Conservation (phyloP, 2,329 filamentous ascomycete genomes). For the Microcyclosporella mali region DNA sequence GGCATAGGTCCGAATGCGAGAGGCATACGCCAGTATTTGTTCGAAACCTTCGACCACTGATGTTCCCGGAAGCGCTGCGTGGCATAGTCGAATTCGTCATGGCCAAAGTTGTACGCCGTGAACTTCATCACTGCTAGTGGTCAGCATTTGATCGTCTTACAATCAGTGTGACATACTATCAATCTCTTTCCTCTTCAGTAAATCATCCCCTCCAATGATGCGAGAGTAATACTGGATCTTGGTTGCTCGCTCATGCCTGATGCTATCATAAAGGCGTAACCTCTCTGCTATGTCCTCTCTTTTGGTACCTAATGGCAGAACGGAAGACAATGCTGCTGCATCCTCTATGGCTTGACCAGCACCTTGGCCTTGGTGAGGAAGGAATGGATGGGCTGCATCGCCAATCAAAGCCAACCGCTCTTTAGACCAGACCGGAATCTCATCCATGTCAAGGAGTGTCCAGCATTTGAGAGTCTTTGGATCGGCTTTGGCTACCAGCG, state of each 20-base stretch:
- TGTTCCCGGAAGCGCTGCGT: constrained; percentile 47
- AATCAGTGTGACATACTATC: constrained; percentile 1
- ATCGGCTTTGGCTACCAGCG: constrained; percentile 36
- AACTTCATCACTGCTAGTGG: constrained; percentile 11
- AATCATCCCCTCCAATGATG: constrained; percentile 38
- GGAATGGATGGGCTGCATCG: constrained; percentile 63
- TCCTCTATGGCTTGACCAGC: constrained; percentile 63
- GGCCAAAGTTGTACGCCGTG: constrained; percentile 28
- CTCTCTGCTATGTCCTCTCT: constrained; percentile 48
- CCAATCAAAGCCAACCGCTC: constrained; percentile 54
- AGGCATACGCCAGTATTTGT: constrained; percentile 39
- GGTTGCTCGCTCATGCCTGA: constrained; percentile 53
- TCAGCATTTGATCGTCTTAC: neutral
- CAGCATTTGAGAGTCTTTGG: constrained; percentile 47
- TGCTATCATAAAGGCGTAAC: constrained; percentile 52
- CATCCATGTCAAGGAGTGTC: constrained; percentile 57
- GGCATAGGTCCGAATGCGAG: constrained; percentile 37
- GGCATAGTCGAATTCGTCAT: constrained; percentile 53
- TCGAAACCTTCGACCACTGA: constrained; percentile 41
- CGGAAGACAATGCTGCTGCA: constrained; percentile 51
- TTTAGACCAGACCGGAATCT: constrained; percentile 50
- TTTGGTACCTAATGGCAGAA: constrained; percentile 46
- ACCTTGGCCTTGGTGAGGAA: constrained; percentile 57
- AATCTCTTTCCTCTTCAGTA: constrained; percentile 10
- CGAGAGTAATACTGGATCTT: constrained; percentile 54